Evolutionary conservation across 805 yeast genomes (phyloP), one percentile per base, ranked within the genome.

Genomic region (Kuraishia molischiana): DNA sequence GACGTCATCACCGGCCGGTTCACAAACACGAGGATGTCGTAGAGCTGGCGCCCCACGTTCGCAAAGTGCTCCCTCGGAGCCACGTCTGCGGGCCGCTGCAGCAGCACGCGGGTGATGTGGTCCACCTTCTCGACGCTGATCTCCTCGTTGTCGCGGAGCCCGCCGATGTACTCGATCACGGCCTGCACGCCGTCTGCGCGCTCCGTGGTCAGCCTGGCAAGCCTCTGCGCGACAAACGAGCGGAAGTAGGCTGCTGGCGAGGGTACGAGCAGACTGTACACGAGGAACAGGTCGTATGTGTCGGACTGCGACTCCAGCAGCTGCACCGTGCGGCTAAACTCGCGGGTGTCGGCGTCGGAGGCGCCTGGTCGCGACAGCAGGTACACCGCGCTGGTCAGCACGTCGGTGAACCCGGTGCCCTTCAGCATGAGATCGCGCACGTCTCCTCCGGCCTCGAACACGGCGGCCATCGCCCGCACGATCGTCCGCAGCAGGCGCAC

Each of bases 101-200:
- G 53, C 13, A 90, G 54, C 2, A 85, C 66, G 31, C 68, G 70
- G n/a, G 83, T 74, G 1, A 85, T 82, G 40, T 78, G 72, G 20
- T 74, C 76, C 35, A 85, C 64, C 45, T 77, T 81, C 24, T 74
- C 76, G n/a, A 77, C 56, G 44, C 77, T 78, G 11, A 86, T 57
- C 10, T 75, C 77, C 39, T 81, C 90, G 38, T 69, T 66, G 31
- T 85, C 94, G 40, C 95, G 64, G 19, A 84, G 62, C 0, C 95
- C 95, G 11, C 83, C 62, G 1, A 84, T 66, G 44, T 84, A 76
- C 54, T 90, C 97, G 21, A 87, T 66, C 36, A 90, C 57, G 2
- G 87, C 68, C 21, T 72, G 58, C 2, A 92, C 75, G 0, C 97
- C 97, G 1, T 57, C 54, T 2, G 69, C 55, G 19, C 94, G 67